Base-by-base conservation (phyloP, 148 eudicot species). In the Spergularia bocconei region DNA sequence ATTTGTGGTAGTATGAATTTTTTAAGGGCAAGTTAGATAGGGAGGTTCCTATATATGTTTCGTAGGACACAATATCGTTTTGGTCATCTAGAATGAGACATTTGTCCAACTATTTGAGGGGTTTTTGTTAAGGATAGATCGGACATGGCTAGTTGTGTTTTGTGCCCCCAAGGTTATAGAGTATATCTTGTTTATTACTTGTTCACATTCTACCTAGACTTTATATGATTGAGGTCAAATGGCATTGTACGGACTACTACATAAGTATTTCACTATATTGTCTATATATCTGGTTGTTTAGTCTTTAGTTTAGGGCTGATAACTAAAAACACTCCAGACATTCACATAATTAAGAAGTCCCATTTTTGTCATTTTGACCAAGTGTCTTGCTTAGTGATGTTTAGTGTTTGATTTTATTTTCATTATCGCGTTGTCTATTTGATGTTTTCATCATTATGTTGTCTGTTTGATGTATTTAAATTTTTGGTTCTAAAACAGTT, bases 281-380 rank as follows among this genome's bases (percentile, higher is more conserved):
- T n/a, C n/a, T n/a, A n/a, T 29, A 29, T 29, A 29, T 29, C 36
- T 29, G 36, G 36, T 3, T 29, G 36, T 29, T 29, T 29, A 29
- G 36, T 29, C 2, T 29, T 29, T 29, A 29, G 36, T 29, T 29
- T 29, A 29, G 36, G 36, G 36, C 0, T 3, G 36, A 7, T 10
- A 54, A 12, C 15, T 16, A 1, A 17, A 16, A 2, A 3, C 9
- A 4, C 9, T 16, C 19, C 0, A 23, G 25, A n/a, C 21, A 15
- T 44, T 44, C 7, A 6, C 48, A 23, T 61, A n/a, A n/a, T n/a
- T n/a, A 21, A 29, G 52, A 67, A 72, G 77, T 52, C 25, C 63
- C 23, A 74, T 73, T 62, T 73, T 73, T 79, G 67, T 67, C 69
- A 61, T 11, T 60, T 79, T 78, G 64, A 64, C 76, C 33, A 23